A percentile compares a stretch with the other conserved stretches of the same genome.
Conservation (phyloP, 495 filamentous ascomycete genomes). For the Neurospora hispaniola region DNA sequence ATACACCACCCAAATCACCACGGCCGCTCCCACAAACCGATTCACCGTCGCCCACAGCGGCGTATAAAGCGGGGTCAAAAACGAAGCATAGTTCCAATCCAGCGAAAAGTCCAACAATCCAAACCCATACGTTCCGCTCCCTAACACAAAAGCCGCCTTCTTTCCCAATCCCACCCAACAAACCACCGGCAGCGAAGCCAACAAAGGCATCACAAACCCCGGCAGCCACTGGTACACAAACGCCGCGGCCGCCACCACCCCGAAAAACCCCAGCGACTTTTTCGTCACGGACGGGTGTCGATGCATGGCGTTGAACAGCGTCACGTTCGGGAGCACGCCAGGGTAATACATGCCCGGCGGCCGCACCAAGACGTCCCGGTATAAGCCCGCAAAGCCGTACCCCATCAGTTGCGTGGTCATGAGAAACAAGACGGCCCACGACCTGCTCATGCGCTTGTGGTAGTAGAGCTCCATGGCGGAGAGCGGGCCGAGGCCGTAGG, state of each 20-base stretch:
- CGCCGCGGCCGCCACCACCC: not conserved
- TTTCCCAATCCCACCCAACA: not conserved
- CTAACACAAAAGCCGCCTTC: not conserved
- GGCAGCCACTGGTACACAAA: not conserved
- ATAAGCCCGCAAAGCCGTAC: not conserved
- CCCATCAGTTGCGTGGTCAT: not conserved
- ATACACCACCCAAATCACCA: not conserved
- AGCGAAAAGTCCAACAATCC: not conserved
- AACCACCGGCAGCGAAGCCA: not conserved
- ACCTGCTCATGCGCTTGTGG: not conserved
- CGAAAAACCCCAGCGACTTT: not conserved
- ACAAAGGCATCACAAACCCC: not conserved
- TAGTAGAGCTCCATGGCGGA: not conserved
- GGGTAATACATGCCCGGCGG: not conserved
- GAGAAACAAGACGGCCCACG: not conserved
- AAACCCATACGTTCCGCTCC: not conserved
- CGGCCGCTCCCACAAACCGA: not conserved
- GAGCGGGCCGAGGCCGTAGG: not conserved
- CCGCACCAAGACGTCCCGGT: not conserved
- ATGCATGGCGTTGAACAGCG: not conserved
- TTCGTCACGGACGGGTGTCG: not conserved
- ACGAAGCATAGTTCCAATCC: not conserved
- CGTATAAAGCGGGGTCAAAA: not conserved
- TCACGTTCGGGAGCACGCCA: not conserved
- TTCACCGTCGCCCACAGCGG: not conserved